Percentiles rank a stretch among this genome's conserved stretches.
phyloP scores from a whole-genome alignment of 441 rosid genomes.

The Iberis amara region DNA sequence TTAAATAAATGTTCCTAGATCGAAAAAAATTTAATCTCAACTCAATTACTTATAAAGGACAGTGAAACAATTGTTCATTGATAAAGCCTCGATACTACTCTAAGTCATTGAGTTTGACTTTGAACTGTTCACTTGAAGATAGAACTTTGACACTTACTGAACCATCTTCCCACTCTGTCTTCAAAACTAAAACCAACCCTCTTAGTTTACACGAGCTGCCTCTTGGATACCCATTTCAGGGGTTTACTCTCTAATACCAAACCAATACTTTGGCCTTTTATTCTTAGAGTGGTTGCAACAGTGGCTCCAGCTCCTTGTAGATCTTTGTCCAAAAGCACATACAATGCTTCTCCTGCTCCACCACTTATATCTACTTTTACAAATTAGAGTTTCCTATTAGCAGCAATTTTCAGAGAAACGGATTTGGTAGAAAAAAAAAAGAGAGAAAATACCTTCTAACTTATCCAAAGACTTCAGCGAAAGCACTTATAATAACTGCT shows the following conservation, averaged over 20 bases:
- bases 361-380: conserved; percentile 55
- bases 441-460: conserved; percentile 54
- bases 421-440: background rate
- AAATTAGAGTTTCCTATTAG: conserved; percentile 1
- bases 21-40: background rate
- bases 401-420: background rate
- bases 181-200: conserved; percentile 70
- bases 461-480: conserved; percentile 66
- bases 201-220: conserved; percentile 70
- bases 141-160: conserved; percentile 72
- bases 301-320: conserved; percentile 79
- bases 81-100: conserved; percentile 28
- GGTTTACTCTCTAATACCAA: conserved; percentile 83
- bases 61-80: background rate
- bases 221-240: conserved; percentile 88
- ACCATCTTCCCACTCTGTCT: conserved; percentile 69
- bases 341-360: conserved; percentile 79
- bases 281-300: conserved; percentile 66
- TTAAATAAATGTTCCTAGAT: background rate
- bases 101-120: conserved; percentile 65
- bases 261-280: conserved; percentile 71
- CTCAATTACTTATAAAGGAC: background rate
- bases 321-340: conserved; percentile 63
- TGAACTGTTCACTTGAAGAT: conserved; percentile 63
- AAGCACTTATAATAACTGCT: conserved; percentile 64